Base-by-base conservation (phyloP, 2,329 filamentous ascomycete genomes). In the Claviceps arundinis region DNA sequence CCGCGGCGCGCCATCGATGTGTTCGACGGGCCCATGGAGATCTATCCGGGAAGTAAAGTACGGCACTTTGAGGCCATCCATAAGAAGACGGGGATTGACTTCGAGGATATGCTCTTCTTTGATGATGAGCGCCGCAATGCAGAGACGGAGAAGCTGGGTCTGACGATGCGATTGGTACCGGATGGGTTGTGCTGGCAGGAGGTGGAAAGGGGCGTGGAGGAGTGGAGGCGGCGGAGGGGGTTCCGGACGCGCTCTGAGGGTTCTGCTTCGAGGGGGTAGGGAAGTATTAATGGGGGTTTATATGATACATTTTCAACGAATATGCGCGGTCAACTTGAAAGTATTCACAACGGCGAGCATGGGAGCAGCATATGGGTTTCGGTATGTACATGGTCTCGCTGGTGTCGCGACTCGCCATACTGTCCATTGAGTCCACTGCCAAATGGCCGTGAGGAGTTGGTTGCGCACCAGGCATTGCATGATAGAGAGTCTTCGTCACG, bases 61-160 rank as follows among this genome's bases (percentile, higher is more conserved):
- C 78, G 80, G 56, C 91, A 97, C 68, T 94, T 97, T 61, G 76
- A 83, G 61, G 73, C 78, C 5, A 73, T 97, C 59, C 78, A 85
- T 9, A 78, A 83, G 64, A 75, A 80, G 52, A 89, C 85, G 14
- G 82, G 81, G 1, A 67, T 96, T 2, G 70, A 73, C 5, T 95
- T 81, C 62, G 78, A 85, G 57, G 88, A 96, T 47, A 95, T 97
- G 84, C 66, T 97, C 37, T 97, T 97, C 67, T 97, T 97, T 59
- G 91, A 97, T 60, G 91, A 97, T 60, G 91, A 97, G 76, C 75
- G 76, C 50, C 72, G 91, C 55, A 97, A 97, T 63, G 75, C 80
- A 53, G 89, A 96, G 63, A 91, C 95, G 1, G 81, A 84, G 70
- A 71, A 64, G 26, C 62, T 96, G 48, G 90, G 90, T 0, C 85